Conservation (phyloP, 169 alveolate genomes). For the Eimeria zaria region DNA sequence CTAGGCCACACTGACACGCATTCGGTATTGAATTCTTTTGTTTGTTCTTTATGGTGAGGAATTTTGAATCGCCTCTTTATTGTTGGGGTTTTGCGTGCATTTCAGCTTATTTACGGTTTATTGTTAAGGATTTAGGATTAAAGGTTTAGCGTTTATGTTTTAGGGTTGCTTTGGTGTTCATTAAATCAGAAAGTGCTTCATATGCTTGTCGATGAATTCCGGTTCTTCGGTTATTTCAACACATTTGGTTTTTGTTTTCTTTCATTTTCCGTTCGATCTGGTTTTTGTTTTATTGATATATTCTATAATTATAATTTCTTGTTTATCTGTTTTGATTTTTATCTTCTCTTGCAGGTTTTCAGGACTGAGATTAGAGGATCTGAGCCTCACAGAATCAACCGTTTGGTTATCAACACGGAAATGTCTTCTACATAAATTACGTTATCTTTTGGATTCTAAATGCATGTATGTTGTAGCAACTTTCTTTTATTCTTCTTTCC, state of each 20-base stretch:
- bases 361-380: conserved; percentile 92
- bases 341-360: conserved; percentile 85
- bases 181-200: background rate
- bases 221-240: too few relatives aligned
- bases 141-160: too few relatives aligned
- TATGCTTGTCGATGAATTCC: too few relatives aligned
- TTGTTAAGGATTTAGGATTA: too few relatives aligned
- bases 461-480: conserved; percentile 78
- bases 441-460: conserved; percentile 90
- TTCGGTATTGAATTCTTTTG: background rate
- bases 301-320: background rate
- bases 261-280: background rate
- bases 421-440: conserved; percentile 88
- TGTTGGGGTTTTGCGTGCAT: background rate
- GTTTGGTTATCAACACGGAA: conserved; percentile 91
- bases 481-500: background rate
- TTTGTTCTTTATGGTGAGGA: background rate
- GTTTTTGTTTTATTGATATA: background rate
- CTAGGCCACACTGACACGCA: background rate
- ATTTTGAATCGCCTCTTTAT: background rate
- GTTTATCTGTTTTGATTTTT: background rate
- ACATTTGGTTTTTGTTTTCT: too few relatives aligned
- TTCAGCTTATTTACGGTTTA: too few relatives aligned
- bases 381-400: conserved; percentile 86
- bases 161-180: background rate